A percentile compares a stretch with the other conserved stretches of the same genome.
phyloP scores from a whole-genome alignment of 345 rosid species.

The Laguncularia racemosa region DNA sequence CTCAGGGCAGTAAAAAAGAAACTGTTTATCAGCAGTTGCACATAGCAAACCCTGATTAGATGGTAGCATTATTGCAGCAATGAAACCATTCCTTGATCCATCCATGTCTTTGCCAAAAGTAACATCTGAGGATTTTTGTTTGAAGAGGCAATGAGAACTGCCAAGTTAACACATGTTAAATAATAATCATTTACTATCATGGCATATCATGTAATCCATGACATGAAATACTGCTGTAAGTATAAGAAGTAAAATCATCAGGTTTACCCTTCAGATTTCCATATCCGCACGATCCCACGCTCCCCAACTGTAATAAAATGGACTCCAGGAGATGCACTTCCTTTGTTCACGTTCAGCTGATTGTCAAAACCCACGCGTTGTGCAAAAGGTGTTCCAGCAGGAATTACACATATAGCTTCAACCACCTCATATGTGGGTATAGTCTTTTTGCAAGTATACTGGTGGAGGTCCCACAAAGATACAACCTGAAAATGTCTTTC shows the following conservation, averaged over 20 bases:
- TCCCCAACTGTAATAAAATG: slow-evolving; percentile 80
- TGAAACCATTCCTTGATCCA: slow-evolving; percentile 68
- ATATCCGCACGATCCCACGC: slow-evolving; percentile 71
- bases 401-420: slow-evolving; percentile 62
- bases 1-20: slow-evolving; percentile 47
- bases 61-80: slow-evolving; percentile 60
- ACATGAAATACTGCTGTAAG: background rate
- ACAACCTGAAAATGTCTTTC: slow-evolving; percentile 52
- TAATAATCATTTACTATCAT: slow-evolving; percentile 4
- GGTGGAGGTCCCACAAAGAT: slow-evolving; percentile 84
- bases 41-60: slow-evolving; percentile 72
- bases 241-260: background rate
- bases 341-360: slow-evolving; percentile 35
- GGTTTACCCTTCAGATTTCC: slow-evolving; percentile 79
- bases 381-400: slow-evolving; percentile 44
- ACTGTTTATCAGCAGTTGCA: slow-evolving; percentile 93
- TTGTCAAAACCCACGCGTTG: slow-evolving; percentile 32
- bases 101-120: slow-evolving; percentile 42
- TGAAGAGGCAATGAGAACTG: slow-evolving; percentile 77
- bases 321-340: slow-evolving; percentile 26
- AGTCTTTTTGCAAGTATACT: slow-evolving; percentile 63
- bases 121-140: slow-evolving; percentile 80
- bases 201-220: background rate
- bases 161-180: slow-evolving; percentile 22
- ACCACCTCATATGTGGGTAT: slow-evolving; percentile 76